These are phyloP conservation scores for Paradendryphiella salina DNA, from an alignment of 2,329 filamentous ascomycete species.

Conservation along the genomic window DNA sequence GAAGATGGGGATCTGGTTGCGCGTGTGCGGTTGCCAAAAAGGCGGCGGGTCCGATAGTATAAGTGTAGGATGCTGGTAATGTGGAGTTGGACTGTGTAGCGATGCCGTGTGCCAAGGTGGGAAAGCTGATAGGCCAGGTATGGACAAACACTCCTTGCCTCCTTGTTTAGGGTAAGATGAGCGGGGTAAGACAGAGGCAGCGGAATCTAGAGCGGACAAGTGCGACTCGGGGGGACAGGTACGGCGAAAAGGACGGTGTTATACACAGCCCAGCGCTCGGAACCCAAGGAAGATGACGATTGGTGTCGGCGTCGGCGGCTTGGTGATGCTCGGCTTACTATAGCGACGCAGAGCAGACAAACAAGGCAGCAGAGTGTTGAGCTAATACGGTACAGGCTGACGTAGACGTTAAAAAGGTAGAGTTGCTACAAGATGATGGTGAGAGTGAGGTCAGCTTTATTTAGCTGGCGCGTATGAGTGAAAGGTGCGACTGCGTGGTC, in stretches of 20 bases:
- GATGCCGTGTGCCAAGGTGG: conserved; percentile 32
- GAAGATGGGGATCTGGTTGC: conserved; percentile 10
- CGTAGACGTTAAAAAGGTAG: conserved; percentile 4
- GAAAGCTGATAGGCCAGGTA: conserved; percentile 32
- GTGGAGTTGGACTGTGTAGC: conserved; percentile 14
- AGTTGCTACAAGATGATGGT: conserved; percentile 19
- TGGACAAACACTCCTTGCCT: conserved; percentile 23
- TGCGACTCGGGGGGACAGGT: conserved; percentile 14
- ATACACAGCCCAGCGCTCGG: conserved; percentile 18
- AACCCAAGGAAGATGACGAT: conserved; percentile 24
- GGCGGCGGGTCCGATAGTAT: conserved; percentile 24
- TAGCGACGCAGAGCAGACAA: conserved; percentile 3
- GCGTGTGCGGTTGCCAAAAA: conserved; percentile 11
- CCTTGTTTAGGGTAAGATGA: conserved; percentile 9
- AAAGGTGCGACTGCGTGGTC: conserved; percentile 18
- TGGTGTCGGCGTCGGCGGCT: conserved; percentile 21
- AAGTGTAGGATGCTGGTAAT: conserved; percentile 26
- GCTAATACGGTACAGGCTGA: conserved; percentile 11
- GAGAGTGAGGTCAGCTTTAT: conserved; percentile 36
- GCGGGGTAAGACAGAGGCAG: conserved; percentile 20
- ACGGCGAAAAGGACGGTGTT: conserved; percentile 14
- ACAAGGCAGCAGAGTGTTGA: conserved; percentile 8
- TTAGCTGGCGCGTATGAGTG: conserved; percentile 12
- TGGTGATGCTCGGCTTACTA: conserved; percentile 27
- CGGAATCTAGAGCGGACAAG: conserved; percentile 22